Conservation (phyloP, 495 filamentous ascomycete genomes). For the Entonaema liquescens region DNA sequence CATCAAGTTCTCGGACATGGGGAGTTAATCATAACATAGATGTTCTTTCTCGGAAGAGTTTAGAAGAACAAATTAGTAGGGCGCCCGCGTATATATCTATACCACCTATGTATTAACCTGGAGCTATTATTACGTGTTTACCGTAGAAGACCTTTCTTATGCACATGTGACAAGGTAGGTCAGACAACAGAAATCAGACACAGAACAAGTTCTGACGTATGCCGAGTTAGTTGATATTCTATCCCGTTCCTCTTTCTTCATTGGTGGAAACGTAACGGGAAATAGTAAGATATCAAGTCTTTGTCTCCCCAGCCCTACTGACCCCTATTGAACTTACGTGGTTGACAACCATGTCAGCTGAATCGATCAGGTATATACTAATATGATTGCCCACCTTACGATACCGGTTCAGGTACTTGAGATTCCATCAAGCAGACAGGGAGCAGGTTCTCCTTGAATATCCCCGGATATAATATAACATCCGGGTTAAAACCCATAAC, state of each 20-base stretch:
- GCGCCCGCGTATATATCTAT: not conserved
- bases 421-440: not conserved
- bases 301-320: not conserved
- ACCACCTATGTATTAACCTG: not conserved
- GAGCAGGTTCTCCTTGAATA: not conserved
- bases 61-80: not conserved
- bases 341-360: constrained; percentile 2
- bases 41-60: too few relatives aligned
- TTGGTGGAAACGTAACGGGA: constrained; percentile 10
- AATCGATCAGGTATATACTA: too few relatives aligned
- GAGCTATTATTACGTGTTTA: not conserved
- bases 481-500: not conserved
- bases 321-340: not conserved
- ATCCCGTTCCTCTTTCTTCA: constrained; percentile 2
- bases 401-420: not conserved
- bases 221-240: constrained; percentile 13
- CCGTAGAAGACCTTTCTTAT: not conserved
- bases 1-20: not conserved
- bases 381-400: too few relatives aligned
- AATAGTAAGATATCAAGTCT: constrained; percentile 9
- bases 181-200: constrained; percentile 5
- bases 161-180: not conserved
- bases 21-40: not conserved
- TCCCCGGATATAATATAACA: not conserved
- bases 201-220: constrained; percentile 22